A percentile compares a stretch with the other conserved stretches of the same genome.
Conservation (phyloP, 805 yeast genomes). For the Schizosaccharomyces osmophilus region DNA sequence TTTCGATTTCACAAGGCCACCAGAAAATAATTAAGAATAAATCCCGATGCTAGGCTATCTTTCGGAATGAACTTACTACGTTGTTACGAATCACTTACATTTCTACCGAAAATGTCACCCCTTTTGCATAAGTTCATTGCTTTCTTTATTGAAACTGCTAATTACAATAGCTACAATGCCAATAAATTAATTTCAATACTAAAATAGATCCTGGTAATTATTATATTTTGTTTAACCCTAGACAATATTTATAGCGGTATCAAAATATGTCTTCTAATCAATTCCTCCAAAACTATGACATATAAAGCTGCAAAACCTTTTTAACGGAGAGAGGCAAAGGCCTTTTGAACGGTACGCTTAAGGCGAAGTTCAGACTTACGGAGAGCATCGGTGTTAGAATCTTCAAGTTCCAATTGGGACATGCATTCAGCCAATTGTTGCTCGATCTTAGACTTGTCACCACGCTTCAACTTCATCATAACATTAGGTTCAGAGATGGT, state of each 20-base stretch:
- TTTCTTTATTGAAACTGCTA: no score
- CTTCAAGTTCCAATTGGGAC: constrained; percentile 93
- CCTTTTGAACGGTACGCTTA: constrained; percentile 98
- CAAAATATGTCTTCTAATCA: not conserved
- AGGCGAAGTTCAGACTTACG: constrained; percentile 98
- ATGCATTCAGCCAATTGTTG: constrained; percentile 92
- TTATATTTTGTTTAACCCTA: not conserved
- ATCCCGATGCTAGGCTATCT: no score
- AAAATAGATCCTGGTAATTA: not conserved
- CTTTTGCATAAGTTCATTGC: no score
- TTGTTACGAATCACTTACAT: no score
- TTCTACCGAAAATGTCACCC: no score
- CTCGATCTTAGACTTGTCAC: constrained; percentile 92
- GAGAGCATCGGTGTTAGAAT: constrained; percentile 84
- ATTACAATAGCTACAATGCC: no score
- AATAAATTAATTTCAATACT: not conserved
- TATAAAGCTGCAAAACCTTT: not conserved
- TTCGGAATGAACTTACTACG: no score
- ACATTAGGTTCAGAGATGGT: constrained; percentile 95
- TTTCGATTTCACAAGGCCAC: no score
- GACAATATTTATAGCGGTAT: not conserved
- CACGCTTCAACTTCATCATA: constrained; percentile 91
- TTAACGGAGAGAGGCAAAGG: constrained; percentile 70
- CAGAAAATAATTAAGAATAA: no score
- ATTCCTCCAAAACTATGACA: not conserved